Evolutionary conservation across 768 basidiomycete species (phyloP), one percentile per base, ranked within the genome.

Genomic region (Leccinum disarticulatum): DNA sequence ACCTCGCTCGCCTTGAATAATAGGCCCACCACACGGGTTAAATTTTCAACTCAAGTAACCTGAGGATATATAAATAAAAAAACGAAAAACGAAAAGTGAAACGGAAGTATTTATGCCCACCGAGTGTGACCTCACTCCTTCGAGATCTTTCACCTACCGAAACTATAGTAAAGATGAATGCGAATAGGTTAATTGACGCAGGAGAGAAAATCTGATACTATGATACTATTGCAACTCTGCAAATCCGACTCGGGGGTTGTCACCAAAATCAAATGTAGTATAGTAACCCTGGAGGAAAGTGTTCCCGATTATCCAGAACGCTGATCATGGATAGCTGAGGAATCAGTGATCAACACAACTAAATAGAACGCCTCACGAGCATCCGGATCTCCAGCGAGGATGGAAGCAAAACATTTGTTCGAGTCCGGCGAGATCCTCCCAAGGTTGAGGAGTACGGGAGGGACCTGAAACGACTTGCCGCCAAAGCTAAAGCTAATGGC

Each of bases 281-380:
- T 79, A 83, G 31, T 79, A 77, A 38, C 74, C 77, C 58, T 67
- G 72, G 52, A 81, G 64, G 74, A 82, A 79, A 13, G 74, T 66
- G 33, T 63, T 61, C 5, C 63, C 68, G 25, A 69, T 2, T 0
- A 61, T 35, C 66, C 68, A 69, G 33, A 57, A 55, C 3, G 57
- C 62, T 69, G 28, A 28, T 43, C 10, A 51, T 7, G 8, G 48
- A 11, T 17, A 17, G 69, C 59, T 22, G 22, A 22, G 52, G 28
- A 52, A 46, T 33, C 4, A 9, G 7, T 5, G 8, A 15, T 49
- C 13, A 56, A 25, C 41, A 60, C 2, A 9, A 27, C 31, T 5
- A 4, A 52, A n/a, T 17, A 41, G 8, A 47, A 31, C 6, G 4
- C 41, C 61, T 56, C 31, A 68, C 66, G 17, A 6, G 13, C 0